Conservation (phyloP, 345 rosid genomes). For the Bruguiera gymnorhiza region DNA sequence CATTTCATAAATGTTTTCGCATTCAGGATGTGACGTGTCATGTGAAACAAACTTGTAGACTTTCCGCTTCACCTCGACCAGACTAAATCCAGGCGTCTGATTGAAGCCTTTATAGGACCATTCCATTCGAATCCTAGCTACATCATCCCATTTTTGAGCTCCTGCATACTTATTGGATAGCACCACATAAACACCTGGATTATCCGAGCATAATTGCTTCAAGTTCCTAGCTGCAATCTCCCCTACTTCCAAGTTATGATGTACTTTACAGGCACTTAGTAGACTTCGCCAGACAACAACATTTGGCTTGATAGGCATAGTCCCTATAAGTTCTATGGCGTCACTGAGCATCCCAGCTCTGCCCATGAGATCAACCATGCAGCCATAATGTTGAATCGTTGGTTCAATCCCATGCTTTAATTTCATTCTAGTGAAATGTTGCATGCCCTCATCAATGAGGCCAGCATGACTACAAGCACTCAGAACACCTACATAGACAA, state of each 20-base stretch:
- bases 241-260: conserved; percentile 46
- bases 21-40: conserved; percentile 43
- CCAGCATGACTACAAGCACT: conserved; percentile 40
- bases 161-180: conserved; percentile 54
- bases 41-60: conserved; percentile 58
- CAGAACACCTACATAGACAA: conserved; percentile 37
- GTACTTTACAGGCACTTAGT: conserved; percentile 60
- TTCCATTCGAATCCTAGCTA: conserved; percentile 40
- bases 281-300: conserved; percentile 80
- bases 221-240: conserved; percentile 48
- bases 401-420: conserved; percentile 42
- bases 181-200: conserved; percentile 55
- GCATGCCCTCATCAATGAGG: conserved; percentile 36
- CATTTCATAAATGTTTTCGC: conserved; percentile 48
- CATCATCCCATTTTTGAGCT: conserved; percentile 57
- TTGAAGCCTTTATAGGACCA: conserved; percentile 36
- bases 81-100: conserved; percentile 57
- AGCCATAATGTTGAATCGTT: conserved; percentile 63
- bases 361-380: conserved; percentile 66
- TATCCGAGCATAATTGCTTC: conserved; percentile 33
- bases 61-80: conserved; percentile 50
- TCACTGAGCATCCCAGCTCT: conserved; percentile 58
- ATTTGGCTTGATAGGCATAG: conserved; percentile 52
- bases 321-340: conserved; percentile 50
- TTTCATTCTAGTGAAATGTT: conserved; percentile 37